phyloP scores from a whole-genome alignment of 139 green algal genomes.

The Trebouxia sp. region DNA sequence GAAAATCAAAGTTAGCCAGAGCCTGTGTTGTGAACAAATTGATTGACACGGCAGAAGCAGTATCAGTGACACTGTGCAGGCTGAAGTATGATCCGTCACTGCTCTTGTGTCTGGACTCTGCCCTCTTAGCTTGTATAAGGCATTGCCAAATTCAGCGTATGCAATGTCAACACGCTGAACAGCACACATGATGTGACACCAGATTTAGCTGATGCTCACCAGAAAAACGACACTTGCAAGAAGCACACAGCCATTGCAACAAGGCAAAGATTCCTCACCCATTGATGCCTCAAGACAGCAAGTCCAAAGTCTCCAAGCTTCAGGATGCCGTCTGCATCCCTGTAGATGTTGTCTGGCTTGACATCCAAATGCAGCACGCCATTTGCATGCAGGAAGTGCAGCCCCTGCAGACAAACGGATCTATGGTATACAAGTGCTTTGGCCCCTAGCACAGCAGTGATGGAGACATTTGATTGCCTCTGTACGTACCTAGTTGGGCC shows the following conservation, averaged over 20 bases:
- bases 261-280: slow-evolving; percentile 27
- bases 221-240: not conserved
- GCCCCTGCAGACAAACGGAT: slow-evolving; percentile 40
- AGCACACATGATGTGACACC: too few relatives aligned
- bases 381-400: slow-evolving; percentile 71
- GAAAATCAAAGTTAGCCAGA: too few relatives aligned
- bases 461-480: not conserved
- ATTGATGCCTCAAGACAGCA: slow-evolving; percentile 50
- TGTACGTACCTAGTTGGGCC: too few relatives aligned
- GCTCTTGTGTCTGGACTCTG: too few relatives aligned
- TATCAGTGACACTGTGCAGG: not conserved
- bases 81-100: too few relatives aligned
- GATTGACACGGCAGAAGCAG: too few relatives aligned
- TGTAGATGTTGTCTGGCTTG: slow-evolving; percentile 84
- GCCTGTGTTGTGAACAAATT: too few relatives aligned
- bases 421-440: not conserved
- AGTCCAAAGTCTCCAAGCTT: slow-evolving; percentile 81
- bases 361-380: slow-evolving; percentile 82
- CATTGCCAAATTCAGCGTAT: too few relatives aligned
- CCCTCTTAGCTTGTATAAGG: too few relatives aligned
- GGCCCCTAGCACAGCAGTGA: too few relatives aligned
- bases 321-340: slow-evolving; percentile 43
- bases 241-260: not conserved
- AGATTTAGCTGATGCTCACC: too few relatives aligned
- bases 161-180: too few relatives aligned